Evolutionary conservation across 306 rosid species (phyloP).

Genomic region (Benincasa hispida): DNA sequence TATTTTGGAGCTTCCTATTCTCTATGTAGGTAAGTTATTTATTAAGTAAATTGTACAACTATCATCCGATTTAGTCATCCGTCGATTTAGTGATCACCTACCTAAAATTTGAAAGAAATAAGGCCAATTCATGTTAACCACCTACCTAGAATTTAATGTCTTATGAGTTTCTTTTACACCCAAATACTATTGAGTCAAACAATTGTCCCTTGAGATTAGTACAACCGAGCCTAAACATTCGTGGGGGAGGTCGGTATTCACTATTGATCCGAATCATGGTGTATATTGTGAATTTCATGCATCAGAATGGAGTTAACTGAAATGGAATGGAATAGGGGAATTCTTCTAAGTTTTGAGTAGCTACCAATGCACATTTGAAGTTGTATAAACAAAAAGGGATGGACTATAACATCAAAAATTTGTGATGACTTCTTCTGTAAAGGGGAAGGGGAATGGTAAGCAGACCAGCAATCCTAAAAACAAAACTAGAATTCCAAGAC

Average conservation of each 20-base stretch:
- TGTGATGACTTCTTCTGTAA: slow-evolving; percentile 43
- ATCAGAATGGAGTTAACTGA: not conserved
- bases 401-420: slow-evolving; percentile 29
- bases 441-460: slow-evolving; percentile 91
- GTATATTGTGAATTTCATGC: not conserved
- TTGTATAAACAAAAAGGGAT: not conserved
- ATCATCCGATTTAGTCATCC: too few species aligned
- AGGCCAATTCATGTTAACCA: too few species aligned
- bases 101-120: too few species aligned
- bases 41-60: not conserved
- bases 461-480: slow-evolving; percentile 81
- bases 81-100: too few species aligned
- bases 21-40: not conserved
- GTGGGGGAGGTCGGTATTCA: not conserved
- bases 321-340: not conserved
- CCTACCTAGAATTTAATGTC: too few species aligned
- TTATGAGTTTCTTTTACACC: too few species aligned
- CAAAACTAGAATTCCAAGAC: slow-evolving; percentile 67
- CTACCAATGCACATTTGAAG: not conserved
- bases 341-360: not conserved
- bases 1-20: not conserved
- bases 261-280: not conserved
- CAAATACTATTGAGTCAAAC: too few species aligned
- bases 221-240: too few species aligned
- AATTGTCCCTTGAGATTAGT: too few species aligned